Evolutionary conservation across 768 basidiomycete genomes (phyloP).

Genomic region (Candolleomyces efflorescens): DNA sequence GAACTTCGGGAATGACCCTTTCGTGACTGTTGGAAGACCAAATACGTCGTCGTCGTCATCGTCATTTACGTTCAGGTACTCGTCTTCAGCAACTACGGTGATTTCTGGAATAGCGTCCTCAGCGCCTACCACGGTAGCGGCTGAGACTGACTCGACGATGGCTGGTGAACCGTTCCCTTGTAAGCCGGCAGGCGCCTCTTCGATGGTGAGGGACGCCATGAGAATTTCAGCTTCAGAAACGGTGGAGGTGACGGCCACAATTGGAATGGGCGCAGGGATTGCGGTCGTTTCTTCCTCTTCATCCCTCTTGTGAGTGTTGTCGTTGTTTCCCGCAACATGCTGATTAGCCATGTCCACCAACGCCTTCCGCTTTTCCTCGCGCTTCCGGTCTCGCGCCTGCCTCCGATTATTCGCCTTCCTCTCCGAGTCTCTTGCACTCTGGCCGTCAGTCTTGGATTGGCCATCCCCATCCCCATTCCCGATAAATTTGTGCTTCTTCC

Average conservation of each 20-base stretch:
- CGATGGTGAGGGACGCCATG: too few relatives aligned
- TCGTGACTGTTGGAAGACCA: conserved; percentile 27
- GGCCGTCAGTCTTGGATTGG: background rate
- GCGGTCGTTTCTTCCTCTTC: background rate
- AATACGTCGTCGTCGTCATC: conserved; percentile 30
- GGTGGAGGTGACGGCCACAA: background rate
- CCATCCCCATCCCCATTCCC: background rate
- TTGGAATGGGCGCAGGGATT: background rate
- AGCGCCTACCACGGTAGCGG: conserved; percentile 11
- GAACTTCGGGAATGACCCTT: conserved; percentile 21
- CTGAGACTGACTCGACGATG: conserved; percentile 8
- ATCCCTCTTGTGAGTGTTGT: background rate
- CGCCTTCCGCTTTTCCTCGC: conserved; percentile 42
- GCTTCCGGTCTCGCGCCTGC: conserved; percentile 45
- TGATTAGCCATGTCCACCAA: conserved; percentile 26
- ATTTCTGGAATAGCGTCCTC: conserved; percentile 2
- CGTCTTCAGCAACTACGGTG: background rate
- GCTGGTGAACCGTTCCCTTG: background rate
- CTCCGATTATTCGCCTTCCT: conserved; percentile 35
- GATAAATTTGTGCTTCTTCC: conserved; percentile 9
- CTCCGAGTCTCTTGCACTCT: conserved; percentile 3
- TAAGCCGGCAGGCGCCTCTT: too few relatives aligned
- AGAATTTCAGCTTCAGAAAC: background rate
- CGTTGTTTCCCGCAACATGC: conserved; percentile 9
- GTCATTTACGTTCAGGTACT: conserved; percentile 8